Evolutionary conservation across 2,329 filamentous ascomycete species (phyloP).

Genomic region (Trichoderma semiorbis): DNA sequence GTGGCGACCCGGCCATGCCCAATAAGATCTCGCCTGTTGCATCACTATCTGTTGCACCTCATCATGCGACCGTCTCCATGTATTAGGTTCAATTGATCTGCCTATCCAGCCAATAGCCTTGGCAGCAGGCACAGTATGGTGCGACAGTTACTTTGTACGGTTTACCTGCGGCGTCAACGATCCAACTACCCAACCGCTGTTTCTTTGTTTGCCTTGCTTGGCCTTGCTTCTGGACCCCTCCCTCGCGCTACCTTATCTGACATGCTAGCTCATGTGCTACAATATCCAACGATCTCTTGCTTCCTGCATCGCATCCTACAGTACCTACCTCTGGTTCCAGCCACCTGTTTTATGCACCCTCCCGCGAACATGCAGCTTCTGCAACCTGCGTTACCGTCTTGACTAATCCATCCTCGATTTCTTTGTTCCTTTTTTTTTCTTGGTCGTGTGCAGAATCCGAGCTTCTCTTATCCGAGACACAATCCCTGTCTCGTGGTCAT

Average conservation of each 20-base stretch:
- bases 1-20: neutral
- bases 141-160: neutral
- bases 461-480: neutral
- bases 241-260: neutral
- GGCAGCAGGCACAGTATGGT: neutral
- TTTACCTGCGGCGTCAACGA: neutral
- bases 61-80: neutral
- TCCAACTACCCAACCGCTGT: neutral
- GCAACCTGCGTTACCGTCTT: neutral
- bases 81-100: neutral
- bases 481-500: neutral
- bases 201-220: neutral
- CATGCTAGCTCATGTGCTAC: neutral
- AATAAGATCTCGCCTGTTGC: conserved; percentile 3
- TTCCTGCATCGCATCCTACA: neutral
- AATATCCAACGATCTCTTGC: neutral
- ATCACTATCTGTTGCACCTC: neutral
- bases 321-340: neutral
- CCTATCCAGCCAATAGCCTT: neutral
- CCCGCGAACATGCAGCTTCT: neutral
- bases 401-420: neutral
- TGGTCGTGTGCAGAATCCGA: neutral
- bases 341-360: neutral
- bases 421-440: neutral
- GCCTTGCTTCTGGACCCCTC: neutral